These are phyloP conservation scores for Fragilaria crotonensis DNA, from an alignment of 108 stramenopile genomes.

Conservation along the genomic window DNA sequence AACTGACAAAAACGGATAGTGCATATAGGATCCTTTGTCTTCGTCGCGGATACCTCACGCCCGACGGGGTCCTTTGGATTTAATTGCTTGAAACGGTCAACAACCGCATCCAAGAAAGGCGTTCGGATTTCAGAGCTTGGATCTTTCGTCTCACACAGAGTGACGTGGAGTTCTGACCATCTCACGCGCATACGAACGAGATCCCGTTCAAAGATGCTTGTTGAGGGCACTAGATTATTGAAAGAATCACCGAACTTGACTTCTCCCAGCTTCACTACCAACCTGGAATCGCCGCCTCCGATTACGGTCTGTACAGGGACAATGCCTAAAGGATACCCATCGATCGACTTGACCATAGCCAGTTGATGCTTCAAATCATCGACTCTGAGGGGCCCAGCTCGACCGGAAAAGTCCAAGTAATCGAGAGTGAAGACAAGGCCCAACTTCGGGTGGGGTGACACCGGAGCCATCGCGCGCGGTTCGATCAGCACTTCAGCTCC, in stretches of 20 bases:
- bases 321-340: conserved; percentile 58
- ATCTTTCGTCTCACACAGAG: conserved; percentile 47
- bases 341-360: conserved; percentile 32
- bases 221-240: neutral
- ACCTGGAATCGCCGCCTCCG: conserved; percentile 54
- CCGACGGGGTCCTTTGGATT: conserved; percentile 3
- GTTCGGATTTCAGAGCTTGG: conserved; percentile 3
- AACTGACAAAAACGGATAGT: conserved; percentile 56
- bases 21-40: conserved; percentile 22
- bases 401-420: conserved; percentile 35
- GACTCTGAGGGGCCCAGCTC: conserved; percentile 52
- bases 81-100: conserved; percentile 12
- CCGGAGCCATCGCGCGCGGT: conserved; percentile 18
- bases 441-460: conserved; percentile 1
- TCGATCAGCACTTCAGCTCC: conserved; percentile 26
- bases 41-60: neutral
- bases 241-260: conserved; percentile 24
- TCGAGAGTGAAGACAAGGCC: conserved; percentile 15
- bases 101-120: conserved; percentile 11
- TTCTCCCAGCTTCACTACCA: conserved; percentile 79
- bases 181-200: conserved; percentile 64
- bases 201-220: conserved; percentile 45
- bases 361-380: conserved; percentile 64
- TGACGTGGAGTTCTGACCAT: conserved; percentile 69
- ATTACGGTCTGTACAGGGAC: conserved; percentile 74